Conservation (phyloP, 441 rosid genomes). For the Erodium trifolium region DNA sequence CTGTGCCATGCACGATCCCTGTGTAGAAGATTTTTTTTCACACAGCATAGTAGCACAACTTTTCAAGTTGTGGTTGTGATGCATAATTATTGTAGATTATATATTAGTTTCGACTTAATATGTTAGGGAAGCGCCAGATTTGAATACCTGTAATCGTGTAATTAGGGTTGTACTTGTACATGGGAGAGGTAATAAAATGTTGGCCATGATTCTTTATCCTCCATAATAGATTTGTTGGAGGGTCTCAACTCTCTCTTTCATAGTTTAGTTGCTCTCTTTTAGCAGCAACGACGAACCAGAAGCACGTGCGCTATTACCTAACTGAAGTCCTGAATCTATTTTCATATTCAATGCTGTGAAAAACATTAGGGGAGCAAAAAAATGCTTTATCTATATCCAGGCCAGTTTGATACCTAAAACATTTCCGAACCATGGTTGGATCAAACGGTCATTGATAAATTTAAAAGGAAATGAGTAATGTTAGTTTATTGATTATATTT, state of each 20-base stretch:
- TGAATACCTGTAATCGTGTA: not conserved
- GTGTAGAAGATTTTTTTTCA: not conserved
- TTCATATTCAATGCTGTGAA: no score
- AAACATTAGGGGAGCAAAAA: no score
- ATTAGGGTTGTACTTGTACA: not conserved
- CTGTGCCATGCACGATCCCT: no score
- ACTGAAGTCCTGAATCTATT: no score
- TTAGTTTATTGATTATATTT: no score
- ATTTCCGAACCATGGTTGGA: no score
- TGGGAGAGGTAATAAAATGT: slow-evolving; percentile 1
- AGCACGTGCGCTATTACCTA: not conserved
- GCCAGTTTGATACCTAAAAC: no score
- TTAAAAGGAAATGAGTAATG: no score
- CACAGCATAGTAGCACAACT: not conserved
- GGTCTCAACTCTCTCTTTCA: not conserved
- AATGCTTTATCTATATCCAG: no score
- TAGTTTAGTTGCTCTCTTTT: not conserved
- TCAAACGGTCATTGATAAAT: no score
- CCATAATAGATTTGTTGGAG: not conserved
- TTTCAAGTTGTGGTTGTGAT: not conserved
- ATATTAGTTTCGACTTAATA: not conserved
- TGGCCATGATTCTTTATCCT: not conserved
- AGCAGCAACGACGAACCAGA: not conserved
- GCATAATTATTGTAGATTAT: slow-evolving; percentile 1
- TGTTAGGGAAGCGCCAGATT: not conserved